Evolutionary conservation across 164 flowering plant genomes (phyloP).

Genomic region (Amborella trichopoda): DNA sequence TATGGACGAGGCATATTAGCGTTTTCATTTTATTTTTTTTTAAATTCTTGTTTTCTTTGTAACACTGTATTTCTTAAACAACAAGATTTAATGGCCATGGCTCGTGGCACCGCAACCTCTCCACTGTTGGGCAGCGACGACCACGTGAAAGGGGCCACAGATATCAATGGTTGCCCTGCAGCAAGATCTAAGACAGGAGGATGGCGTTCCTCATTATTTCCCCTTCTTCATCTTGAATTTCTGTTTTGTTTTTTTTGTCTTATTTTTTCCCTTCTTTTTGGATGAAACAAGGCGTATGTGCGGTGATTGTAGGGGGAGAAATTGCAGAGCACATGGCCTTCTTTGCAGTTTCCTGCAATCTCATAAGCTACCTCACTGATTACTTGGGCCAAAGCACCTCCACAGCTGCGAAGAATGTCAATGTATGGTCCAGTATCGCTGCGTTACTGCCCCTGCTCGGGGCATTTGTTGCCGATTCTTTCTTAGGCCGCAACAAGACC

Average conservation of each 20-base stretch:
- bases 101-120: no score
- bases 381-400: not conserved
- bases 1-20: no score
- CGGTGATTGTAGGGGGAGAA: slow-evolving; percentile 5
- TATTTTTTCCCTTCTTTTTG: no score
- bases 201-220: slow-evolving; percentile 49
- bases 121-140: no score
- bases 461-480: slow-evolving; percentile 4
- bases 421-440: slow-evolving; percentile 1
- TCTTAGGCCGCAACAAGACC: slow-evolving; percentile 1
- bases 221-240: no score
- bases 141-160: no score
- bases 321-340: slow-evolving; percentile 4
- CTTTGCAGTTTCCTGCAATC: not conserved
- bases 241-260: no score
- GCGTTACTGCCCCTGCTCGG: slow-evolving; percentile 5
- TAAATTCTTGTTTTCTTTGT: no score
- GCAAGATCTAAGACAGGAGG: slow-evolving; percentile 25
- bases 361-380: slow-evolving; percentile 5
- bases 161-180: slow-evolving; percentile 22
- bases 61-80: no score
- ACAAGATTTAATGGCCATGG: no score
- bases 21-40: no score
- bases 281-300: no score
- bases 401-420: slow-evolving; percentile 4